These are phyloP conservation scores for Lachancea waltii DNA, from an alignment of 805 yeast genomes.

Conservation along the genomic window DNA sequence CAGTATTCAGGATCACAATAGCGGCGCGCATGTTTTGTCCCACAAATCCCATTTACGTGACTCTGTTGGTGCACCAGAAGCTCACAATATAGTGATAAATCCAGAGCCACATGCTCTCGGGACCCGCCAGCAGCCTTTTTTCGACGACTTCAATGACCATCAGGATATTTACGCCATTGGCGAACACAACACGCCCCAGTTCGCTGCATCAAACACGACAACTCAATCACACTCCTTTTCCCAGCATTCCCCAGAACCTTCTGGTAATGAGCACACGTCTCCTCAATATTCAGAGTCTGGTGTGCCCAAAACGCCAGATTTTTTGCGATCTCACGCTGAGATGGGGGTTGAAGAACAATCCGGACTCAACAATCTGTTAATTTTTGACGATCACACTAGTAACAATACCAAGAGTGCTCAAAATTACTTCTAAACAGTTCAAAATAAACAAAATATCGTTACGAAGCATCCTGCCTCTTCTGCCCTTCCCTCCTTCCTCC, in stretches of 20 bases:
- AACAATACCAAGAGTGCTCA: constrained; percentile 6
- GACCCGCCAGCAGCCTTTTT: constrained; percentile 7
- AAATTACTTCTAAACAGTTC: constrained; percentile 6
- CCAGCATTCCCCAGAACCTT: neutral
- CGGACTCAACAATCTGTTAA: constrained; percentile 8
- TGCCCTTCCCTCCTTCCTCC: too few species aligned
- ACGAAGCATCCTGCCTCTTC: too few species aligned
- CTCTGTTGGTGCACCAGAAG: constrained; percentile 3
- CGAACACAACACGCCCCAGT: constrained; percentile 6
- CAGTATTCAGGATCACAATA: constrained; percentile 43
- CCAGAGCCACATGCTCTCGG: constrained; percentile 9
- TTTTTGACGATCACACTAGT: constrained; percentile 7
- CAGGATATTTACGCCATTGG: constrained; percentile 7
- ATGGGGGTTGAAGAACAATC: constrained; percentile 9
- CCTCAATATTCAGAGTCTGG: constrained; percentile 7
- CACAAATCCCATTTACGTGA: neutral
- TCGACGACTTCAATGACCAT: constrained; percentile 8
- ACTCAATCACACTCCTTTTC: constrained; percentile 5
- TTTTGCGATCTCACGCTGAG: constrained; percentile 17
- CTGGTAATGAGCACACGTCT: constrained; percentile 7
- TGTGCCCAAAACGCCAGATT: constrained; percentile 22
- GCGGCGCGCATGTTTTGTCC: constrained; percentile 26
- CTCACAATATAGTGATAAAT: constrained; percentile 7
- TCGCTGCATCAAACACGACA: constrained; percentile 2
- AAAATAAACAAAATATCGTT: too few species aligned